Conservation (phyloP, 345 rosid genomes). For the Rhizophora mangle region DNA sequence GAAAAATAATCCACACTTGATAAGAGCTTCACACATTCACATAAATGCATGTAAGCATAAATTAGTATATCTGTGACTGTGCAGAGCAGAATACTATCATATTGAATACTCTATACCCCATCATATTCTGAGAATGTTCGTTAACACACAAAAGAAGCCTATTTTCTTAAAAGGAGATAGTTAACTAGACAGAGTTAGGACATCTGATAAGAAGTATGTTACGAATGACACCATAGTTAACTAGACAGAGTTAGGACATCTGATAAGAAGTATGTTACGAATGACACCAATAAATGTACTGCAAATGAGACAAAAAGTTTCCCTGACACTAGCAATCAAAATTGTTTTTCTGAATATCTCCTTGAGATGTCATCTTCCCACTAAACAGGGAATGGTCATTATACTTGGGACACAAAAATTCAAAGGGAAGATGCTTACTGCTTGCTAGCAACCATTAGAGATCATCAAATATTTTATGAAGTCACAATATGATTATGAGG, state of each 20-base stretch:
- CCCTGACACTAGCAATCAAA: neutral
- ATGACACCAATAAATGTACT: neutral
- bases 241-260: neutral
- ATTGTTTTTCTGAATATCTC: neutral
- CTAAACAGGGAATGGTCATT: neutral
- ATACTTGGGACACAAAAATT: no score
- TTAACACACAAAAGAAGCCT: neutral
- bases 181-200: neutral
- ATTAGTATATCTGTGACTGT: neutral
- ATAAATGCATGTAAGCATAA: neutral
- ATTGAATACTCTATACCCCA: neutral
- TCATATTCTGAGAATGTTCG: constrained; percentile 1
- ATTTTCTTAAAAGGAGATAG: neutral
- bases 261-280: neutral
- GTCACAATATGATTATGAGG: neutral
- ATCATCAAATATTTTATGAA: neutral
- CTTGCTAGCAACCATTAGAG: neutral
- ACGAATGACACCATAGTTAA: neutral
- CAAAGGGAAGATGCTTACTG: neutral
- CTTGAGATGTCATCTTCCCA: neutral
- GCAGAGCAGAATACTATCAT: neutral
- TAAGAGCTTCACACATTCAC: neutral
- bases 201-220: neutral
- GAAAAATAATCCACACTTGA: neutral
- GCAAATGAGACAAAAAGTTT: neutral